Conservation (phyloP, 495 filamentous ascomycete species). For the Neurospora sp. region DNA sequence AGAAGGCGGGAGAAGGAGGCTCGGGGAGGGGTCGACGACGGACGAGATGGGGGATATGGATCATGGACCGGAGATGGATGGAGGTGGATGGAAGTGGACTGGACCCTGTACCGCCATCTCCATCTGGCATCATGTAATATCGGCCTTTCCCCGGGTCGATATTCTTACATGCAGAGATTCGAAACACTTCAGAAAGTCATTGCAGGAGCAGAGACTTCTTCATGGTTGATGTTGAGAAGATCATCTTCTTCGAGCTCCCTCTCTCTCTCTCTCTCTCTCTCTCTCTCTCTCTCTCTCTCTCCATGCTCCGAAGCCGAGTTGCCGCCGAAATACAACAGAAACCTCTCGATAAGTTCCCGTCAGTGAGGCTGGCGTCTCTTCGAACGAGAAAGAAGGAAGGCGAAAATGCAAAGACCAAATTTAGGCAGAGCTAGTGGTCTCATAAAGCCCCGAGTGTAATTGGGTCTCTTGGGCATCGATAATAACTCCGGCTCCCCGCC, state of each 20-base stretch:
- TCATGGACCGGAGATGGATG: neutral
- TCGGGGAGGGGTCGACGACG: constrained; percentile 13
- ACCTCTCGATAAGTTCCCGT: neutral
- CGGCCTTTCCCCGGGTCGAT: neutral
- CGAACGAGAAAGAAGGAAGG: neutral
- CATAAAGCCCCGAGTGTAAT: neutral
- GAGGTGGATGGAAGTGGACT: neutral
- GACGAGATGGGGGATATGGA: constrained; percentile 2
- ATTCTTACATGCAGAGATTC: neutral
- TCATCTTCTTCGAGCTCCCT: neutral
- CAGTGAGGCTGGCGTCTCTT: neutral
- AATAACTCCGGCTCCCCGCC: neutral
- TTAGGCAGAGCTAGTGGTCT: neutral
- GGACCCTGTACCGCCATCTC: neutral
- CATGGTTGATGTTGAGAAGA: neutral
- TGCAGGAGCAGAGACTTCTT: neutral
- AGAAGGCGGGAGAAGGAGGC: constrained; percentile 15
- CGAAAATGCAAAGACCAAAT: neutral
- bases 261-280: neutral
- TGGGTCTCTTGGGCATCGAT: neutral
- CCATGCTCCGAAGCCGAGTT: neutral
- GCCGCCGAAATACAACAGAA: neutral
- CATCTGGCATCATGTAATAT: neutral
- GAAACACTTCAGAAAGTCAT: neutral
- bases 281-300: neutral